These are phyloP conservation scores for Balansia obtecta DNA, from an alignment of 2,329 filamentous ascomycete genomes.

Conservation along the genomic window DNA sequence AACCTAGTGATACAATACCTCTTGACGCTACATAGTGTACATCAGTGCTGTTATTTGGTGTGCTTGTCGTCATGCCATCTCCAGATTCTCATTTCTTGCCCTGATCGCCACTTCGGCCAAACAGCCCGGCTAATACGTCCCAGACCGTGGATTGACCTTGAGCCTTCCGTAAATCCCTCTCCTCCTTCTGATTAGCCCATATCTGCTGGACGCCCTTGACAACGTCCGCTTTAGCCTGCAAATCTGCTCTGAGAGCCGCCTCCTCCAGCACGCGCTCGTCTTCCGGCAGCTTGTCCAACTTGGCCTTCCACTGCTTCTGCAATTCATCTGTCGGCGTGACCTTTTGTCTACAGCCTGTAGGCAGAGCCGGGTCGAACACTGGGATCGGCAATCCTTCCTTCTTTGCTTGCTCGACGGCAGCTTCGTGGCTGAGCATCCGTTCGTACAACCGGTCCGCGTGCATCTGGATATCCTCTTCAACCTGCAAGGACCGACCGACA, in stretches of 20 bases:
- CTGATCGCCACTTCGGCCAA: conserved; percentile 16
- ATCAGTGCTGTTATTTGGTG: background rate
- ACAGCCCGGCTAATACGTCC: conserved; percentile 18
- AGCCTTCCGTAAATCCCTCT: conserved; percentile 33
- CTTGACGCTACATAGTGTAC: background rate
- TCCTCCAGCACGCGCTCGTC: conserved; percentile 50
- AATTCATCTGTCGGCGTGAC: conserved; percentile 30
- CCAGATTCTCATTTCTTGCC: background rate
- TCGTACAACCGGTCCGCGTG: conserved; percentile 87
- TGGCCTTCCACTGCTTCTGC: conserved; percentile 38
- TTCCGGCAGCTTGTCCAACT: conserved; percentile 44
- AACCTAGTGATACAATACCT: background rate
- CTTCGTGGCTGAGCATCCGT: conserved; percentile 74
- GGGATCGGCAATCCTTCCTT: conserved; percentile 46
- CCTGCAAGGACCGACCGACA: conserved; percentile 47
- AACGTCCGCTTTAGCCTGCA: conserved; percentile 47
- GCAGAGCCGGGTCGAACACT: conserved; percentile 44
- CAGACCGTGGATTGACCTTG: conserved; percentile 19
- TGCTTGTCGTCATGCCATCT: background rate
- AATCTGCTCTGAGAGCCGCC: conserved; percentile 50
- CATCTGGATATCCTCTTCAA: conserved; percentile 88
- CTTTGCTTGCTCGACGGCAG: conserved; percentile 56
- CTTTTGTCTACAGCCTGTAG: conserved; percentile 15
- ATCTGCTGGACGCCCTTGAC: conserved; percentile 41
- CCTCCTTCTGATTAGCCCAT: conserved; percentile 43